Evolutionary conservation across 768 basidiomycete species (phyloP).

Genomic region (Lentinula guzmanii): DNA sequence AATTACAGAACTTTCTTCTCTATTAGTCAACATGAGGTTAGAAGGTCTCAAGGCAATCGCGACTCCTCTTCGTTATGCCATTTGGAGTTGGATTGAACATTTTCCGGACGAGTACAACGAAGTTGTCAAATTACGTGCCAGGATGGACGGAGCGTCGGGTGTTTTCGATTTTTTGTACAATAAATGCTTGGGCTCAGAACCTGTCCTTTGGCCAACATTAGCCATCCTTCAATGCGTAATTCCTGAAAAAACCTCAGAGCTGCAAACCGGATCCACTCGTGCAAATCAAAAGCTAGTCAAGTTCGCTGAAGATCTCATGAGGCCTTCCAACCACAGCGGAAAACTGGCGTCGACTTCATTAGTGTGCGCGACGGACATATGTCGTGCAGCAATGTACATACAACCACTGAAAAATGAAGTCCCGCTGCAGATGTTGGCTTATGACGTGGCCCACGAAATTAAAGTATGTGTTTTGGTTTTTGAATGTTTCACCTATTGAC

Average conservation of each 20-base stretch:
- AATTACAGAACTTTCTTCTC: conserved; percentile 63
- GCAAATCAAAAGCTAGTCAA: conserved; percentile 31
- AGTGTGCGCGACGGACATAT: conserved; percentile 72
- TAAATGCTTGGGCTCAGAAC: conserved; percentile 40
- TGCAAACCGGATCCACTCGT: conserved; percentile 30
- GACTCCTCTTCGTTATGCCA: conserved; percentile 62
- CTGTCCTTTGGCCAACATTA: conserved; percentile 72
- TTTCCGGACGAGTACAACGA: conserved; percentile 79
- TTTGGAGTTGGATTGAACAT: conserved; percentile 88
- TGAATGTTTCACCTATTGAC: background rate
- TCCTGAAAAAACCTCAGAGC: conserved; percentile 66
- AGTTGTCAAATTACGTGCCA: conserved; percentile 50
- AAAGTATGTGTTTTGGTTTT: conserved; percentile 41
- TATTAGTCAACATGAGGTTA: conserved; percentile 76
- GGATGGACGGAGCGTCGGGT: conserved; percentile 74
- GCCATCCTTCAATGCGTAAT: conserved; percentile 69
- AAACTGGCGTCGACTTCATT: conserved; percentile 64
- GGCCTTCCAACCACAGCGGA: conserved; percentile 45
- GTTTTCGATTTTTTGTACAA: conserved; percentile 77
- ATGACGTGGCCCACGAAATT: conserved; percentile 75
- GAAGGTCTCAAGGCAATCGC: conserved; percentile 71
- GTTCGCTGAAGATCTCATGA: conserved; percentile 59
- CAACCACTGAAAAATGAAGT: conserved; percentile 40
- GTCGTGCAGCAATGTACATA: conserved; percentile 54
- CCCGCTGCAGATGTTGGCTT: conserved; percentile 58